Percentiles rank a stretch among this genome's conserved stretches.
phyloP scores from a whole-genome alignment of 768 basidiomycete genomes.

The Trametes meyenii region DNA sequence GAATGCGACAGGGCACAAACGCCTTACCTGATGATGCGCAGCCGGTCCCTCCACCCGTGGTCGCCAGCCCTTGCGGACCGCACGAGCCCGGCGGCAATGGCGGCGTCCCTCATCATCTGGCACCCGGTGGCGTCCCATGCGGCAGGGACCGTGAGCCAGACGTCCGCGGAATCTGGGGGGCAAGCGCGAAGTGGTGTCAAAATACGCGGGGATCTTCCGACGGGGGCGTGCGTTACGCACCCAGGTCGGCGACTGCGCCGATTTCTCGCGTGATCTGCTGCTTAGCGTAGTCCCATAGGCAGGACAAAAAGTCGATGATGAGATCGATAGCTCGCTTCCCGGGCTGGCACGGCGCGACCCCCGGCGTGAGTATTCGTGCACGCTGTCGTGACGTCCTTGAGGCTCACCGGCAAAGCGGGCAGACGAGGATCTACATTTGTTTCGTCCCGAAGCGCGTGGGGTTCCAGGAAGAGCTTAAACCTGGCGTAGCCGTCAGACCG shows the following conservation, averaged over 20 bases:
- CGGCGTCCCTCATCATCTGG: constrained; percentile 84
- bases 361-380: background rate
- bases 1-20: constrained; percentile 7
- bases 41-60: constrained; percentile 73
- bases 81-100: constrained; percentile 80
- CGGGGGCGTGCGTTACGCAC: constrained; percentile 43
- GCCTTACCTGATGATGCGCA: constrained; percentile 75
- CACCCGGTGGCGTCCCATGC: constrained; percentile 90
- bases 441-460: constrained; percentile 75
- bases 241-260: constrained; percentile 82
- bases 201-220: constrained; percentile 4
- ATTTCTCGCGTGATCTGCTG: constrained; percentile 87
- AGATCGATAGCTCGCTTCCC: constrained; percentile 79
- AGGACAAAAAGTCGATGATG: constrained; percentile 81
- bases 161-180: constrained; percentile 72
- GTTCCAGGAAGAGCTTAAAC: constrained; percentile 90
- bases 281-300: constrained; percentile 86
- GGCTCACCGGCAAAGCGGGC: constrained; percentile 73
- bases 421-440: constrained; percentile 73
- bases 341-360: constrained; percentile 43
- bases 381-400: background rate
- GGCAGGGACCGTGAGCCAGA: constrained; percentile 86
- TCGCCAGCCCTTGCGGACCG: constrained; percentile 72
- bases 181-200: constrained; percentile 1
- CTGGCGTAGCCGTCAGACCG: constrained; percentile 31